These are phyloP conservation scores for Biancaea sappan DNA, from an alignment of 306 rosid species.

Conservation along the genomic window DNA sequence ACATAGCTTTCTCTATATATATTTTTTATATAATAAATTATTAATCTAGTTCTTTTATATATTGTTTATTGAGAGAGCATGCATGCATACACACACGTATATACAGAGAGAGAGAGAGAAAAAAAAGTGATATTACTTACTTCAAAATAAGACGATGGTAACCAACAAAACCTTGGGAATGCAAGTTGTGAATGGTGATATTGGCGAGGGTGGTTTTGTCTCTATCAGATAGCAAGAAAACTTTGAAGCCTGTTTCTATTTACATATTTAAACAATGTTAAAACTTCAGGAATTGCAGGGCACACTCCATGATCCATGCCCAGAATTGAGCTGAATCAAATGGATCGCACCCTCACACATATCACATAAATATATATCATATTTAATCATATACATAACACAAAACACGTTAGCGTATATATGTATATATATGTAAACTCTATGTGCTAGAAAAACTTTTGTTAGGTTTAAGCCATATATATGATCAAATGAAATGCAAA, in stretches of 20 bases:
- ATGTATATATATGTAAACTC: too few species aligned
- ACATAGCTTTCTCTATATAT: too few species aligned
- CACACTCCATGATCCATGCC: constrained; percentile 74
- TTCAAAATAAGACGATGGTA: constrained; percentile 74
- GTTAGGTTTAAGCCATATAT: too few species aligned
- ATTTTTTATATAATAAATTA: too few species aligned
- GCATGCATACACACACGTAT: too few species aligned
- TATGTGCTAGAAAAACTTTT: too few species aligned
- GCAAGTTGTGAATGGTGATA: constrained; percentile 63
- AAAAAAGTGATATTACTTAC: constrained; percentile 37
- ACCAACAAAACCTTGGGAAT: constrained; percentile 63
- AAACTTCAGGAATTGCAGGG: constrained; percentile 50
- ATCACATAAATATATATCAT: too few species aligned
- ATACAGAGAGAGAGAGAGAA: background rate
- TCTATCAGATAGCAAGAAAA: constrained; percentile 79
- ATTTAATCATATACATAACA: too few species aligned
- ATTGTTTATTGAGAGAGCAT: too few species aligned
- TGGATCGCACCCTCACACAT: constrained; percentile 68
- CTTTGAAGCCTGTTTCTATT: constrained; percentile 60
- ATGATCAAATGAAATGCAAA: too few species aligned
- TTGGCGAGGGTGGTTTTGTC: constrained; percentile 51
- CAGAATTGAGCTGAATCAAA: constrained; percentile 67
- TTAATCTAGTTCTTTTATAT: too few species aligned
- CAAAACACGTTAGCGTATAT: too few species aligned
- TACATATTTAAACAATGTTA: constrained; percentile 45